phyloP scores from a whole-genome alignment of 2,329 filamentous ascomycete species.

The Pseudomassariella vexata region DNA sequence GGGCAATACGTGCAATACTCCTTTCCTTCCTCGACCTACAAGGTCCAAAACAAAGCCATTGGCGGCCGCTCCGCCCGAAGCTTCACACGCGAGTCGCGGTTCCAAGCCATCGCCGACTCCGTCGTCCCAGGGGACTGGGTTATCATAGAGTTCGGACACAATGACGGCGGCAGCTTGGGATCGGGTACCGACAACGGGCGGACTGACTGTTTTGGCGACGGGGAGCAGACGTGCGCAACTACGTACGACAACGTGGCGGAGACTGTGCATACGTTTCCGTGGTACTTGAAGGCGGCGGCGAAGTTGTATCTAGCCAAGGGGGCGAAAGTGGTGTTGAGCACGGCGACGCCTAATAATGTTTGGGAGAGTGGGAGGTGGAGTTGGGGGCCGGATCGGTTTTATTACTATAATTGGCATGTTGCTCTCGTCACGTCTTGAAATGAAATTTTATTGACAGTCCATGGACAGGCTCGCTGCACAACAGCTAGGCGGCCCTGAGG shows the following conservation, averaged over 20 bases:
- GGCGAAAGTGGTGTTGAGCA: slow-evolving; percentile 53
- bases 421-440: background rate
- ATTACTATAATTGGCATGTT: slow-evolving; percentile 44
- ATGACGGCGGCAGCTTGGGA: slow-evolving; percentile 60
- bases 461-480: too few relatives aligned
- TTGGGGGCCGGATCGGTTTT: slow-evolving; percentile 46
- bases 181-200: slow-evolving; percentile 52
- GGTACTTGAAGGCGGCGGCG: slow-evolving; percentile 54
- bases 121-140: slow-evolving; percentile 58
- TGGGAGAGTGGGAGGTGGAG: slow-evolving; percentile 51
- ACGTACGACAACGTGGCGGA: slow-evolving; percentile 45
- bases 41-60: slow-evolving; percentile 58
- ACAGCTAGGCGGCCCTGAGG: too few relatives aligned
- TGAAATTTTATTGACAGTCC: too few relatives aligned
- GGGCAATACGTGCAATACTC: slow-evolving; percentile 53
- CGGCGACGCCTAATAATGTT: slow-evolving; percentile 51
- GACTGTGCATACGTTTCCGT: slow-evolving; percentile 54
- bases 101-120: slow-evolving; percentile 46
- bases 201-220: slow-evolving; percentile 51
- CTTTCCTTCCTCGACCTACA: slow-evolving; percentile 30
- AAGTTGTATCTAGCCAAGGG: slow-evolving; percentile 48
- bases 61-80: slow-evolving; percentile 62
- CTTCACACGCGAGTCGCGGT: slow-evolving; percentile 61
- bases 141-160: slow-evolving; percentile 68
- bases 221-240: slow-evolving; percentile 46